Evolutionary conservation across 768 basidiomycete species (phyloP).

Genomic region (Russula lepida): DNA sequence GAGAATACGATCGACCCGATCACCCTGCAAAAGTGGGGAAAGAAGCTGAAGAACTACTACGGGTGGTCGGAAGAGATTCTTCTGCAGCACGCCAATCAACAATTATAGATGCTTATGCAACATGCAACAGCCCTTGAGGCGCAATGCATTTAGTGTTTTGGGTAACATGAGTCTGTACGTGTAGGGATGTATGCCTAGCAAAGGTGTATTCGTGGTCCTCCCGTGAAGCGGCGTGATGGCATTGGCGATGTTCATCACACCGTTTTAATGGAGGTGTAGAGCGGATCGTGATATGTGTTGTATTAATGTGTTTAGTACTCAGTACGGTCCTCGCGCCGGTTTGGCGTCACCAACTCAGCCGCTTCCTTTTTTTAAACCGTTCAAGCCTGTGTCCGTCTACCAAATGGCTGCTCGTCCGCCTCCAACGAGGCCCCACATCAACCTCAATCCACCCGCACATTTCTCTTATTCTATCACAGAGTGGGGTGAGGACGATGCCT

Average conservation of each 20-base stretch:
- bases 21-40: conserved; percentile 24
- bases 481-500: conserved; percentile 30
- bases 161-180: not conserved
- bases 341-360: not conserved
- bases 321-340: not conserved
- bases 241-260: not conserved
- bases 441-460: conserved; percentile 19
- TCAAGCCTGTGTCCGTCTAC: not conserved
- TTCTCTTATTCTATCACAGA: conserved; percentile 22
- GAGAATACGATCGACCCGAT: conserved; percentile 25
- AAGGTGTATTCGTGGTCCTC: not conserved
- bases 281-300: not conserved
- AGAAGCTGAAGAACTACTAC: conserved; percentile 25
- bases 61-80: conserved; percentile 27
- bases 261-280: conserved; percentile 4
- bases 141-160: not conserved
- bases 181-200: not conserved
- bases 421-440: conserved; percentile 23
- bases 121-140: not conserved
- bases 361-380: not conserved
- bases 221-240: conserved; percentile 2
- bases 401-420: conserved; percentile 22
- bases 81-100: conserved; percentile 6
- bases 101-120: not conserved
- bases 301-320: not conserved